These are phyloP conservation scores for Aspergillus viridinutans DNA, from an alignment of 2,329 filamentous ascomycete species.

Conservation along the genomic window DNA sequence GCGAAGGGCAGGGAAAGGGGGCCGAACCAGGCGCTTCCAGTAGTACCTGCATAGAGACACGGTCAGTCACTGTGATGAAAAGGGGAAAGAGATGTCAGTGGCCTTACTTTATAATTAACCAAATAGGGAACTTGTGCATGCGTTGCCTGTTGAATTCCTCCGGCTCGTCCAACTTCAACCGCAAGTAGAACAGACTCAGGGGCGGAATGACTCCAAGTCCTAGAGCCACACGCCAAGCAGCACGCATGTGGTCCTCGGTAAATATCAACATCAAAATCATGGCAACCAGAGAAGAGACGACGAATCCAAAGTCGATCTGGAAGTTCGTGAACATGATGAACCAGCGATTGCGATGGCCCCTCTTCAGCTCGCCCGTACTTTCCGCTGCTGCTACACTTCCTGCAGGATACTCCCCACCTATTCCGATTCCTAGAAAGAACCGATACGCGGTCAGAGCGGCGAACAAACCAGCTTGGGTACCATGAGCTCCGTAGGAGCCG, in stretches of 20 bases:
- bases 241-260: constrained; percentile 60
- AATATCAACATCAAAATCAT: constrained; percentile 60
- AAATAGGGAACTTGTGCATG: constrained; percentile 58
- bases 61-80: constrained; percentile 39
- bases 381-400: constrained; percentile 82
- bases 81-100: constrained; percentile 19
- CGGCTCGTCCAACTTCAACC: constrained; percentile 70
- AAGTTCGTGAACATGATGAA: constrained; percentile 88
- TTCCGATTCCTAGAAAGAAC: constrained; percentile 78
- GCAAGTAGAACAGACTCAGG: constrained; percentile 64
- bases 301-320: constrained; percentile 81
- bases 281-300: constrained; percentile 73
- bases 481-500: constrained; percentile 70
- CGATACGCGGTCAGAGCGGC: constrained; percentile 76
- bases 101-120: constrained; percentile 46
- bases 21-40: constrained; percentile 60
- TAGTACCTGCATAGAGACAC: constrained; percentile 54
- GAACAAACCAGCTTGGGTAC: constrained; percentile 66
- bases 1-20: not conserved
- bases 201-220: constrained; percentile 78
- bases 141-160: constrained; percentile 70
- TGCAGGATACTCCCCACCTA: constrained; percentile 56
- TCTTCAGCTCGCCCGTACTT: constrained; percentile 74
- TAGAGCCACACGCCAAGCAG: constrained; percentile 77
- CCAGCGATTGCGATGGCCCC: constrained; percentile 80